These are phyloP conservation scores for Gracilaria gracilis DNA, from an alignment of 23 red algal genomes.

Conservation along the genomic window DNA sequence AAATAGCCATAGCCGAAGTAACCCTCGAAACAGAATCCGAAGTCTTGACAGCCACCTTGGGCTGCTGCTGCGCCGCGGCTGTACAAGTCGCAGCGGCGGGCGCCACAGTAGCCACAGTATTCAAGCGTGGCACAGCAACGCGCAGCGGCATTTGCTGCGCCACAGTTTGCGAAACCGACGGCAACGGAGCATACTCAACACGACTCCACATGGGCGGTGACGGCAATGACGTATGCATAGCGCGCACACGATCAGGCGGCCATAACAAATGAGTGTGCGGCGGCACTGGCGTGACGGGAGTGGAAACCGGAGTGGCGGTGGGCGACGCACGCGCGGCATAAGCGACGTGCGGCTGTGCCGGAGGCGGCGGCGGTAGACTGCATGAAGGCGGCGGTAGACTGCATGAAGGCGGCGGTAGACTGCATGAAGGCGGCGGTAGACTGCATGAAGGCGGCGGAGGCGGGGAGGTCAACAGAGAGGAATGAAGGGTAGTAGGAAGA, in stretches of 20 bases:
- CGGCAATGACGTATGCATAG: neutral
- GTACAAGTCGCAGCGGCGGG: neutral
- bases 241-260: neutral
- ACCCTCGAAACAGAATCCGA: slow-evolving; percentile 12
- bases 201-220: neutral
- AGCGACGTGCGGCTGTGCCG: neutral
- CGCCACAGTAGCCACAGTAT: neutral
- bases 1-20: slow-evolving; percentile 57
- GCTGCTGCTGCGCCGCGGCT: neutral
- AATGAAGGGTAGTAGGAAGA: neutral
- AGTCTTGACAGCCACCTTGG: neutral
- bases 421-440: slow-evolving; percentile 23
- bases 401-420: neutral
- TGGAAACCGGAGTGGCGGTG: neutral
- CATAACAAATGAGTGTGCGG: neutral
- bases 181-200: neutral
- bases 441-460: neutral
- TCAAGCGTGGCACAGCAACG: neutral
- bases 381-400: neutral
- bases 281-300: slow-evolving; percentile 19
- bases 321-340: neutral
- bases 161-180: neutral
- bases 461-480: neutral
- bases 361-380: slow-evolving; percentile 21
- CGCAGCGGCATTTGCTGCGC: neutral